Evolutionary conservation across 1,139 yeast genomes (phyloP).

Genomic region (Blastobotrys illinoisensis): DNA sequence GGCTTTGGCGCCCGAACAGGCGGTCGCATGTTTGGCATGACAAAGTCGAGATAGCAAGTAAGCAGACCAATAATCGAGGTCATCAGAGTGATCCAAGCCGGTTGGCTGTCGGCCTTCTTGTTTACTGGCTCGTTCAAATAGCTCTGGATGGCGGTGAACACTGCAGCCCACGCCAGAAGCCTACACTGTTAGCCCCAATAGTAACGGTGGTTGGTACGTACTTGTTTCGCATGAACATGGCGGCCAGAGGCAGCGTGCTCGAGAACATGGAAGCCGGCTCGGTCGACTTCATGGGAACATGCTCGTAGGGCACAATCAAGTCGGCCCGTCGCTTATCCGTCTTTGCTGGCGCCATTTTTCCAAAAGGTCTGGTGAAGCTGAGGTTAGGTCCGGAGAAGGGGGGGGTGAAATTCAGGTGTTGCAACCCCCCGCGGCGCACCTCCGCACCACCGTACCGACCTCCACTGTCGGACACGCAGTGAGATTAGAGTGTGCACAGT

Average conservation of each 20-base stretch:
- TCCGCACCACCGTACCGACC: neutral
- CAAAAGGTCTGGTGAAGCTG: neutral
- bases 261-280: conserved; percentile 37
- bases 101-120: conserved; percentile 21
- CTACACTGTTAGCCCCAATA: conserved; percentile 26
- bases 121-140: conserved; percentile 48
- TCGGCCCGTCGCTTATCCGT: conserved; percentile 31
- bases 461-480: no score
- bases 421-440: conserved; percentile 1
- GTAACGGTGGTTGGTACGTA: conserved; percentile 8
- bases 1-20: conserved; percentile 13
- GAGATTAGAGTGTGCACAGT: no score
- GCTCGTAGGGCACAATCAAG: conserved; percentile 24
- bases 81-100: conserved; percentile 31
- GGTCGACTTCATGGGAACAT: conserved; percentile 4
- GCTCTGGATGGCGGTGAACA: conserved; percentile 48
- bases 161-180: conserved; percentile 52
- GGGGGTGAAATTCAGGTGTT: neutral
- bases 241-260: conserved; percentile 58
- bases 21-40: conserved; percentile 28
- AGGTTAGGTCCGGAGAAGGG: neutral
- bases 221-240: conserved; percentile 48
- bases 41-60: conserved; percentile 35
- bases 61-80: conserved; percentile 30
- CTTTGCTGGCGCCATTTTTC: conserved; percentile 7